A percentile compares a stretch with the other conserved stretches of the same genome.
Conservation (phyloP, 116 monocot genomes). For the Phalaenopsis hybrid region DNA sequence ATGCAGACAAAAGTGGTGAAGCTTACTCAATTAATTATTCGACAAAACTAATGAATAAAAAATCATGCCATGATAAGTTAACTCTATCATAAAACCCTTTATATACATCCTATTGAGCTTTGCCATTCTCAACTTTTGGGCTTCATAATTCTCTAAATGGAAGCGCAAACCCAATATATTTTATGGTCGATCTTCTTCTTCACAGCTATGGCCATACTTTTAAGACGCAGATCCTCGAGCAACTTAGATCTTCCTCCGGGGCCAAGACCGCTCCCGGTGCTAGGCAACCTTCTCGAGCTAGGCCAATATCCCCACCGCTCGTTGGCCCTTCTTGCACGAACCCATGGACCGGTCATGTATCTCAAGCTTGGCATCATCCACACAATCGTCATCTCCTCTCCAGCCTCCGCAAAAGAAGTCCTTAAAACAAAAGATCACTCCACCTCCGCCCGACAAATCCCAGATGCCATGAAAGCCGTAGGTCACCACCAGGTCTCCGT, state of each 20-base stretch:
- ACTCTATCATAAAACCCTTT: too few relatives aligned
- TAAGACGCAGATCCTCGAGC: background rate
- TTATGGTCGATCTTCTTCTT: background rate
- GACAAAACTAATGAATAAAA: too few relatives aligned
- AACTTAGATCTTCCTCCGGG: slow-evolving; percentile 23
- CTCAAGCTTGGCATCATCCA: slow-evolving; percentile 27
- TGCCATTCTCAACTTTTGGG: too few relatives aligned
- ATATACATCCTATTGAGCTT: too few relatives aligned
- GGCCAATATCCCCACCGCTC: slow-evolving; percentile 24
- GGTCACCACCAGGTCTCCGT: slow-evolving; percentile 13
- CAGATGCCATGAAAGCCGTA: slow-evolving; percentile 13
- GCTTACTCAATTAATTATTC: too few relatives aligned
- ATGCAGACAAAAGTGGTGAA: too few relatives aligned
- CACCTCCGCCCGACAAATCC: slow-evolving; percentile 17
- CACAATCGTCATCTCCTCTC: slow-evolving; percentile 34
- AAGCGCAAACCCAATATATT: background rate
- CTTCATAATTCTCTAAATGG: background rate
- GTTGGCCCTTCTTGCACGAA: slow-evolving; percentile 17
- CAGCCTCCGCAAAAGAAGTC: slow-evolving; percentile 17
- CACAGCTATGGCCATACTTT: background rate
- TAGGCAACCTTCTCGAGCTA: slow-evolving; percentile 30
- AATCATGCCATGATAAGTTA: too few relatives aligned
- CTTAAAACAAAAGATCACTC: slow-evolving; percentile 25
- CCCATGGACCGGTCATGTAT: slow-evolving; percentile 38
- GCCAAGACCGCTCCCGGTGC: slow-evolving; percentile 22